Conservation (phyloP, 139 green algal genomes). For the Chlamydomonas applanata region DNA sequence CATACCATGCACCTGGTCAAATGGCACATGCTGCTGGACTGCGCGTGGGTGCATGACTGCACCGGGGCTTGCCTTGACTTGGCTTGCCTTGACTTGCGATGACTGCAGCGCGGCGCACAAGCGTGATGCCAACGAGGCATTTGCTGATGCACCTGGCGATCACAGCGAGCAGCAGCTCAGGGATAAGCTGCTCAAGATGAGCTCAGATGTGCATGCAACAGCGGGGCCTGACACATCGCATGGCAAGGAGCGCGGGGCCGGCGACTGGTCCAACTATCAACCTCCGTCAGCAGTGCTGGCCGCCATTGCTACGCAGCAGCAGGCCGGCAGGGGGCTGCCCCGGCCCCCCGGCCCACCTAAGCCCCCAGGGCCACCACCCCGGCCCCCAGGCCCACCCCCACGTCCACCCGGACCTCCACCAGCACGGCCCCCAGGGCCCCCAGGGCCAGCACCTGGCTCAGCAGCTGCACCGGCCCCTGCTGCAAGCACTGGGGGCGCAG, state of each 20-base stretch:
- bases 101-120: too few relatives aligned
- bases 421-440: background rate
- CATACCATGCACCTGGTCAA: too few relatives aligned
- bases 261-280: slow-evolving; percentile 47
- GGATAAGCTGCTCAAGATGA: slow-evolving; percentile 11
- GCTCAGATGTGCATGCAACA: background rate
- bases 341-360: slow-evolving; percentile 7
- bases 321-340: background rate
- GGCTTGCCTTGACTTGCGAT: too few relatives aligned
- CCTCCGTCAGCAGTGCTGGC: slow-evolving; percentile 33
- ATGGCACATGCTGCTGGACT: too few relatives aligned
- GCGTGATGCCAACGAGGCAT: too few relatives aligned
- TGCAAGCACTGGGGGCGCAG: background rate
- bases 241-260: slow-evolving; percentile 21
- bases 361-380: slow-evolving; percentile 3
- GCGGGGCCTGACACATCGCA: background rate
- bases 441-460: slow-evolving; percentile 1
- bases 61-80: too few relatives aligned
- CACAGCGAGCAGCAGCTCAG: too few relatives aligned
- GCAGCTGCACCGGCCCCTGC: slow-evolving; percentile 8
- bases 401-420: slow-evolving; percentile 17
- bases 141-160: too few relatives aligned
- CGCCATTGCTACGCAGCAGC: slow-evolving; percentile 23
- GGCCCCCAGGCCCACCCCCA: slow-evolving; percentile 13
- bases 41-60: too few relatives aligned